Evolutionary conservation across 2,329 filamentous ascomycete genomes (phyloP), one percentile per base, ranked within the genome.

Genomic region (Monilinia fructigena): DNA sequence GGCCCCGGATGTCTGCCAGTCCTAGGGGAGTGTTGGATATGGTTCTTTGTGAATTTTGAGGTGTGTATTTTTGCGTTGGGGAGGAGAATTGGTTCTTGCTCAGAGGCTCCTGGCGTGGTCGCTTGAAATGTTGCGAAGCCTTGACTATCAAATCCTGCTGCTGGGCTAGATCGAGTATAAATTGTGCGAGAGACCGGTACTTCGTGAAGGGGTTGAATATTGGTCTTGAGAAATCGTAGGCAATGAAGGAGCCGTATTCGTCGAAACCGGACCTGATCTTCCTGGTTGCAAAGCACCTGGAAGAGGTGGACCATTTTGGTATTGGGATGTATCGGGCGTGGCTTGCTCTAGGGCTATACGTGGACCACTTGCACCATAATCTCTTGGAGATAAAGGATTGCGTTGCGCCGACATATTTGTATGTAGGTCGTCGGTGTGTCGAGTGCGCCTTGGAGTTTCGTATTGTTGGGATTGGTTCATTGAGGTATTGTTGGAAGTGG

Each of bases 1-100:
- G 93, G 92, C n/a, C n/a, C 67, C 94, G 85, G 76, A 98, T 97
- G 77, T 98, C 94, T 68, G 93, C 91, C 54, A 98, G 85, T 20
- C 93, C 95, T 42, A 98, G 84, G 3, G 94, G 94, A 11, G 93
- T 96, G 76, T 95, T 94, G 71, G 68, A 91, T 63, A 88, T 79
- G 68, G 82, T 84, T 70, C 85, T 85, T 83, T 80, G 89, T 76
- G 79, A 86, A 59, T 81, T 83, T 11, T 85, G 81, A 53, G 82
- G 80, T 70, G 78, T 80, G 76, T 87, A 88, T 72, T 86, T 87
- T 66, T 79, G 72, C 6, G 84, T 82, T 3, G 77, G 74, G 59
- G 85, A 85, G 76, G 86, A 83, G 79, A 89, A 91, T 76, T 92
- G 91, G 18, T 69, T 68, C 72, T n/a, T 77, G 83, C 75, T 76